Evolutionary conservation across 202 grass and related monocot species (phyloP), one percentile per base, ranked within the genome.

Genomic region (Musa balbisiana): DNA sequence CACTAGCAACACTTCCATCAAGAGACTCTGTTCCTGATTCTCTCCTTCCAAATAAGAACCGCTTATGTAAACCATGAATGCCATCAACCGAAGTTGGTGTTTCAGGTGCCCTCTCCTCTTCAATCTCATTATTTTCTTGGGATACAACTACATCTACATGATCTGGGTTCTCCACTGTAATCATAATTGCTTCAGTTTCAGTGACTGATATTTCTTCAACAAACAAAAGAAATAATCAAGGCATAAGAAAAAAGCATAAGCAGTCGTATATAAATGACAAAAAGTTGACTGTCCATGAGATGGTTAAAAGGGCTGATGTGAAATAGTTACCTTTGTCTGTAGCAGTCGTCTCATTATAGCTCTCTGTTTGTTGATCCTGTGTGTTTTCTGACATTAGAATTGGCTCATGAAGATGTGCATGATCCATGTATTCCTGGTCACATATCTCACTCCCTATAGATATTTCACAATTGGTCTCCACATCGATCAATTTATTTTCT

Each of bases 1-100:
- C 90, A 33, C 80, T 86, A 63, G 81, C 86, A 9, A 79, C 19
- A 55, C 87, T 85, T 74, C 81, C 88, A 77, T 92, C 87, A 23
- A 88, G 9, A 54, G 85, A 90, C 64, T 87, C 89, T n/a, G 74
- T 50, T 67, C 87, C 81, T 82, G 84, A 78, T 64, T 62, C 53
- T 60, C 80, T 76, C 77, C 49, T 55, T 80, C 80, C 67, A 75
- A 82, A 87, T 62, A 85, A 75, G 58, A 74, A 21, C 27, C 67
- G 69, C 73, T 91, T 84, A 13, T 87, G 85, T n/a, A 85, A 86
- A 69, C 74, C 80, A 83, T 66, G 69, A 59, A 82, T 60, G 58
- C 69, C 77, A 84, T 89, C 80, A 72, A 85, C 79, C 76, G 80
- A 68, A 79, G 60, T 85, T 75, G 78, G 82, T 8, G 69, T 80